phyloP scores from a whole-genome alignment of 768 basidiomycete genomes.

The Saitozyma podzolica region DNA sequence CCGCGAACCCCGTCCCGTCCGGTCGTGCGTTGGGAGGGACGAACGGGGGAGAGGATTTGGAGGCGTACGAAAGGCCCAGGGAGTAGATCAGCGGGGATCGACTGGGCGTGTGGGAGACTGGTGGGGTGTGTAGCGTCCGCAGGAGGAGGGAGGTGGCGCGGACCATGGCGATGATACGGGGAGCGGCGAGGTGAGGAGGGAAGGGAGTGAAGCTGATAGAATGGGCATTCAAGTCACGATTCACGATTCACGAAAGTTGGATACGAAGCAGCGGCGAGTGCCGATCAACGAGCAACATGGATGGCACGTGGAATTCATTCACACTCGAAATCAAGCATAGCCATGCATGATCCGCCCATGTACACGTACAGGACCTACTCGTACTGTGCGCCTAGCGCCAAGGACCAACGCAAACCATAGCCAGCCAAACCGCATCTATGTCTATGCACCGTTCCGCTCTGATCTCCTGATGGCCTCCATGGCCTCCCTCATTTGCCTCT shows the following conservation, averaged over 20 bases:
- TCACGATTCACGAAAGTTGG: too few relatives aligned
- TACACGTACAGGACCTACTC: too few relatives aligned
- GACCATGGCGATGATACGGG: conserved; percentile 7
- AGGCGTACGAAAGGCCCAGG: conserved; percentile 47
- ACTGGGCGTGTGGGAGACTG: conserved; percentile 11
- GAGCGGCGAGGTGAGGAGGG: too few relatives aligned
- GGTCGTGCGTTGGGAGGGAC: conserved; percentile 21
- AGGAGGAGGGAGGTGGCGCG: conserved; percentile 13
- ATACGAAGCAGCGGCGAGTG: too few relatives aligned
- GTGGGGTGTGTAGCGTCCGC: conserved; percentile 14
- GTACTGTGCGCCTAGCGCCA: too few relatives aligned
- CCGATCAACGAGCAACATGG: too few relatives aligned
- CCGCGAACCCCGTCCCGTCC: conserved; percentile 29
- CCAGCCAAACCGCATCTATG: background rate
- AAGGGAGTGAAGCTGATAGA: too few relatives aligned
- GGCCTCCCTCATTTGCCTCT: conserved; percentile 30
- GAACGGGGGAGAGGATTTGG: conserved; percentile 51
- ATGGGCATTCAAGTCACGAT: too few relatives aligned
- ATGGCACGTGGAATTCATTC: too few relatives aligned
- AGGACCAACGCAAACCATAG: too few relatives aligned
- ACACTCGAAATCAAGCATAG: background rate
- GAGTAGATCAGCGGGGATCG: conserved; percentile 29
- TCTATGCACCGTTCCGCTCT: conserved; percentile 18
- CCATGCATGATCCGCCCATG: background rate
- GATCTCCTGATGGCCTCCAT: conserved; percentile 38